These are phyloP conservation scores for Plasmopara viticola DNA, from an alignment of 352 stramenopile genomes.

Conservation along the genomic window DNA sequence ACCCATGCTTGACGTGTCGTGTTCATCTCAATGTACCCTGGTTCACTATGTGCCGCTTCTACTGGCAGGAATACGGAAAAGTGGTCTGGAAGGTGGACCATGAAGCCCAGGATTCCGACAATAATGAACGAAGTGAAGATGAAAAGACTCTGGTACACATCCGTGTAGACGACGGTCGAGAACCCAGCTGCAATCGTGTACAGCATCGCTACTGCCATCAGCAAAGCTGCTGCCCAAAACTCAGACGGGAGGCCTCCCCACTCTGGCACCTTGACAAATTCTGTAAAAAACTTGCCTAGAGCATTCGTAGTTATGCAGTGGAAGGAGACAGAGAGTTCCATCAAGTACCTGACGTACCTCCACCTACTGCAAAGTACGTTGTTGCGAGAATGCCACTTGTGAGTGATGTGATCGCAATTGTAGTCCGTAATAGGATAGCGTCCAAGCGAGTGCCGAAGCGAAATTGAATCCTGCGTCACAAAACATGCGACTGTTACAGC, in stretches of 20 bases:
- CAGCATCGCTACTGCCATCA: slow-evolving; percentile 61
- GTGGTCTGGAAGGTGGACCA: slow-evolving; percentile 37
- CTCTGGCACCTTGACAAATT: slow-evolving; percentile 61
- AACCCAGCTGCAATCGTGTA: slow-evolving; percentile 71
- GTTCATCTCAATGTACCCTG: slow-evolving; percentile 40
- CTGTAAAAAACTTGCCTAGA: slow-evolving; percentile 67
- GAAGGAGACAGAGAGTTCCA: background rate
- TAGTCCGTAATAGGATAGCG: slow-evolving; percentile 54
- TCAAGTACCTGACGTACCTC: slow-evolving; percentile 19
- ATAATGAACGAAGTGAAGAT: slow-evolving; percentile 74
- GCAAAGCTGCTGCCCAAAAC: slow-evolving; percentile 59
- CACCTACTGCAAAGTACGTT: slow-evolving; percentile 75
- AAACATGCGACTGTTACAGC: too few species aligned
- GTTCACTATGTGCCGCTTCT: slow-evolving; percentile 28
- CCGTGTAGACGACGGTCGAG: slow-evolving; percentile 74
- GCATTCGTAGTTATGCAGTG: background rate
- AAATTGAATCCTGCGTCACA: slow-evolving; percentile 63
- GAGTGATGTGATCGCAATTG: slow-evolving; percentile 64
- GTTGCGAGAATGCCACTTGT: slow-evolving; percentile 53
- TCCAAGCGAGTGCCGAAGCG: slow-evolving; percentile 52
- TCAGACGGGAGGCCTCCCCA: slow-evolving; percentile 45
- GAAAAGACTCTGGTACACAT: slow-evolving; percentile 79
- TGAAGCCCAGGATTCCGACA: slow-evolving; percentile 53
- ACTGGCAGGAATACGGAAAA: slow-evolving; percentile 61
- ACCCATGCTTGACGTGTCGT: slow-evolving; percentile 48